phyloP scores from a whole-genome alignment of 331 rosid genomes.

The Rosa hybrid region DNA sequence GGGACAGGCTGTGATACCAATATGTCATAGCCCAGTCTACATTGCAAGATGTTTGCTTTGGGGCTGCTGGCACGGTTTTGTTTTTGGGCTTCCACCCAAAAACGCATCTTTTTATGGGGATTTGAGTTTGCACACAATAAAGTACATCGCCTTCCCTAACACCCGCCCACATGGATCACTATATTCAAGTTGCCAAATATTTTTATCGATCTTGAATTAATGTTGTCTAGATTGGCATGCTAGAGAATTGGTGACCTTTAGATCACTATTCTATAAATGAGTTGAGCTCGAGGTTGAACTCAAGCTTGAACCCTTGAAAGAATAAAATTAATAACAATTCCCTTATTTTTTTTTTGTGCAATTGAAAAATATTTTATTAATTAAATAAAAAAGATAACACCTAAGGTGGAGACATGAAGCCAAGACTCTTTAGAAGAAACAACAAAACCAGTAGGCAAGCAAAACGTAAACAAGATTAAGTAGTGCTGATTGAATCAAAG shows the following conservation, averaged over 20 bases:
- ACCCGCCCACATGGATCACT: background rate
- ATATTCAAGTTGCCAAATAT: background rate
- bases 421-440: too few relatives aligned
- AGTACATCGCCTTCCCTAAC: background rate
- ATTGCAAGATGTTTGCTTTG: background rate
- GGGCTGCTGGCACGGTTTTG: too few relatives aligned
- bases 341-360: too few relatives aligned
- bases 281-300: background rate
- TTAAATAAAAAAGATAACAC: background rate
- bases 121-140: background rate
- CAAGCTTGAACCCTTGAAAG: background rate
- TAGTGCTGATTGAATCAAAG: too few relatives aligned
- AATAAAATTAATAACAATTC: background rate
- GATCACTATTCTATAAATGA: background rate
- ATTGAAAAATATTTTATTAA: too few relatives aligned
- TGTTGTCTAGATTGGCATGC: background rate
- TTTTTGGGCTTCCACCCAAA: background rate
- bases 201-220: background rate
- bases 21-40: background rate
- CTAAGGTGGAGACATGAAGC: too few relatives aligned
- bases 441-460: too few relatives aligned
- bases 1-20: background rate
- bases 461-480: too few relatives aligned
- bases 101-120: background rate
- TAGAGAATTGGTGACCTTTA: background rate